phyloP scores from a whole-genome alignment of 2,329 filamentous ascomycete genomes.

The Penicillium sp. region DNA sequence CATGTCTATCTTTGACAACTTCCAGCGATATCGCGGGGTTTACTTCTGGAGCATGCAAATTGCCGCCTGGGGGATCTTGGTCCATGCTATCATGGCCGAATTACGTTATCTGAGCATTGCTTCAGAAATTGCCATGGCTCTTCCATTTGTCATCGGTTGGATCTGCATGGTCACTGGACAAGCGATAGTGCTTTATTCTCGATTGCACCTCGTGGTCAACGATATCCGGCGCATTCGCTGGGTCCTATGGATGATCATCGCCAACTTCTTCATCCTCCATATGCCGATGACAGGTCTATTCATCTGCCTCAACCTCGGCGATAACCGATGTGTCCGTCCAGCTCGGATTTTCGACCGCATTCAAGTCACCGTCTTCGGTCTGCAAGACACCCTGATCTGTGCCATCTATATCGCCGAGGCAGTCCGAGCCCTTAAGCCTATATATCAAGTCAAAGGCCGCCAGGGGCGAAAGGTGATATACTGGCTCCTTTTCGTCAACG shows the following conservation, averaged over 20 bases:
- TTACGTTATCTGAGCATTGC: neutral
- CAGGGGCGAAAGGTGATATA: constrained; percentile 42
- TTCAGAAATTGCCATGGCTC: neutral
- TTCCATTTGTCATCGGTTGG: constrained; percentile 33
- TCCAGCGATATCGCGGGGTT: constrained; percentile 43
- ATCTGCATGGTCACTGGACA: constrained; percentile 42
- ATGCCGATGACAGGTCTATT: neutral
- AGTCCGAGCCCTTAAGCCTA: constrained; percentile 35
- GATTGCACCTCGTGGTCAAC: constrained; percentile 46
- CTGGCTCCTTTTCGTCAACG: constrained; percentile 48
- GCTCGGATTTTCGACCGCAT: constrained; percentile 48
- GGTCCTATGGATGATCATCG: constrained; percentile 46
- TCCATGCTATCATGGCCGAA: constrained; percentile 33
- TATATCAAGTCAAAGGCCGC: constrained; percentile 44
- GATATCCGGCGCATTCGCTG: constrained; percentile 34
- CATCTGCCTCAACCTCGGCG: constrained; percentile 20
- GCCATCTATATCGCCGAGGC: constrained; percentile 55
- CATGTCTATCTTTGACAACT: constrained; percentile 46
- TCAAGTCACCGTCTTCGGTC: constrained; percentile 52
- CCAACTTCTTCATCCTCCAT: constrained; percentile 20
- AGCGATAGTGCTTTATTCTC: constrained; percentile 47
- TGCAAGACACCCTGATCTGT: constrained; percentile 55
- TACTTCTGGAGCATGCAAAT: constrained; percentile 51
- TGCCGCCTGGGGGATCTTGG: constrained; percentile 39
- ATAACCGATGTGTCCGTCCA: neutral